Evolutionary conservation across 192 early-diverging fungal genomes (phyloP).

Genomic region (Backusella parvicylindrica): DNA sequence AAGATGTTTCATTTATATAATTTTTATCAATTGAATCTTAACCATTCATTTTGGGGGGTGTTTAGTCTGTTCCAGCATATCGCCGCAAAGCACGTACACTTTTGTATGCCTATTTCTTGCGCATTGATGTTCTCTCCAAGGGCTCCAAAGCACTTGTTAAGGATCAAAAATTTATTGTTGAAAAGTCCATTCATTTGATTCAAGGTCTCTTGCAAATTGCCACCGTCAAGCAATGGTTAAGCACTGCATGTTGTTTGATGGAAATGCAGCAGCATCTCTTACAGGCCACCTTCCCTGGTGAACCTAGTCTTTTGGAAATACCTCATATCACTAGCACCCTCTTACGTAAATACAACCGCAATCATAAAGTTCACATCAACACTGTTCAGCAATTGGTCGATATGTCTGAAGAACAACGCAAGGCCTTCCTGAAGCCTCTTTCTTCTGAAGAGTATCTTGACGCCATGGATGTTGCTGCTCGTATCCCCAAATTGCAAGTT

Average conservation of each 20-base stretch:
- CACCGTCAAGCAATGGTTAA: slow-evolving; percentile 81
- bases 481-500: slow-evolving; percentile 77
- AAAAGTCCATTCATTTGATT: slow-evolving; percentile 71
- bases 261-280: slow-evolving; percentile 86
- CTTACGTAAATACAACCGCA: slow-evolving; percentile 54
- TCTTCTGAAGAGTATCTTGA: slow-evolving; percentile 64
- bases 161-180: slow-evolving; percentile 70
- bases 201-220: slow-evolving; percentile 89
- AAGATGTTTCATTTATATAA: too few relatives aligned
- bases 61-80: slow-evolving; percentile 30
- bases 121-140: slow-evolving; percentile 59
- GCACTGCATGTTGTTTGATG: slow-evolving; percentile 64
- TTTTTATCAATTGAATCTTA: too few relatives aligned
- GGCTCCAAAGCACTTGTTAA: slow-evolving; percentile 21
- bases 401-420: slow-evolving; percentile 61
- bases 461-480: slow-evolving; percentile 68
- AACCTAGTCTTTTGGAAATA: slow-evolving; percentile 81
- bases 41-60: neutral
- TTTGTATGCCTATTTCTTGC: slow-evolving; percentile 81
- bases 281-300: slow-evolving; percentile 81
- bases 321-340: slow-evolving; percentile 72
- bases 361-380: slow-evolving; percentile 62
- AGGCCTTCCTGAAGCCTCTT: slow-evolving; percentile 50
- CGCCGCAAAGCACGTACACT: slow-evolving; percentile 72
- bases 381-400: slow-evolving; percentile 67